A percentile compares a stretch with the other conserved stretches of the same genome.
Conservation (phyloP, 129 eudicot genomes). For the Deinandra increscens region DNA sequence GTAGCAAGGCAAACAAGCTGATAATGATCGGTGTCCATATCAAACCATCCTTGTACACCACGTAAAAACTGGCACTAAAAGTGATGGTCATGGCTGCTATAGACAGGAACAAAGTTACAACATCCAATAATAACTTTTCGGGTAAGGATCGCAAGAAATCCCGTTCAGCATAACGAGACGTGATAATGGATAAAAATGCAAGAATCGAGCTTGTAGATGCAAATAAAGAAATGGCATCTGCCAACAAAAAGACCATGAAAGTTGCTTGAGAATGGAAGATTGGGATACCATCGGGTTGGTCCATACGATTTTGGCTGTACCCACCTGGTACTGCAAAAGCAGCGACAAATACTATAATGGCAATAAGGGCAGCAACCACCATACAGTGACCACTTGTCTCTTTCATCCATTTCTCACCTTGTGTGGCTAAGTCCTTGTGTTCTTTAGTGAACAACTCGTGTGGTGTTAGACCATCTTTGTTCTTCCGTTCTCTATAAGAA, state of each 20-base stretch:
- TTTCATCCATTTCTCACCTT: slow-evolving; percentile 56
- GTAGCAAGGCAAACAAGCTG: slow-evolving; percentile 33
- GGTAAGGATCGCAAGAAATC: slow-evolving; percentile 52
- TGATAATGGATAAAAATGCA: slow-evolving; percentile 48
- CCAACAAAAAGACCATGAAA: slow-evolving; percentile 28
- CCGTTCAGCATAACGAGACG: slow-evolving; percentile 53
- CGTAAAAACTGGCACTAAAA: slow-evolving; percentile 35
- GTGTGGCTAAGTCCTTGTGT: slow-evolving; percentile 40
- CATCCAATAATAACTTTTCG: slow-evolving; percentile 32
- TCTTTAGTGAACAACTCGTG: slow-evolving; percentile 38
- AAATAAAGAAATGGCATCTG: slow-evolving; percentile 43
- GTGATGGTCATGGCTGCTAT: slow-evolving; percentile 36
- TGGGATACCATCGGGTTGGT: slow-evolving; percentile 31
- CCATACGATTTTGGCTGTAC: slow-evolving; percentile 9
- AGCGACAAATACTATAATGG: slow-evolving; percentile 45
- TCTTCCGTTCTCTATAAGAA: slow-evolving; percentile 34
- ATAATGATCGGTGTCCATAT: slow-evolving; percentile 35
- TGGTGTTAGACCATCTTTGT: slow-evolving; percentile 46
- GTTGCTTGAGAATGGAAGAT: slow-evolving; percentile 20
- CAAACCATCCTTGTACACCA: slow-evolving; percentile 25
- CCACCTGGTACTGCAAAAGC: slow-evolving; percentile 48
- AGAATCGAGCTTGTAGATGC: slow-evolving; percentile 41
- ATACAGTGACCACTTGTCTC: slow-evolving; percentile 46
- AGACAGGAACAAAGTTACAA: slow-evolving; percentile 37
- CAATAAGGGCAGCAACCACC: slow-evolving; percentile 46